phyloP scores from a whole-genome alignment of 179 eudicot species.

The Amaranthus tricolor region DNA sequence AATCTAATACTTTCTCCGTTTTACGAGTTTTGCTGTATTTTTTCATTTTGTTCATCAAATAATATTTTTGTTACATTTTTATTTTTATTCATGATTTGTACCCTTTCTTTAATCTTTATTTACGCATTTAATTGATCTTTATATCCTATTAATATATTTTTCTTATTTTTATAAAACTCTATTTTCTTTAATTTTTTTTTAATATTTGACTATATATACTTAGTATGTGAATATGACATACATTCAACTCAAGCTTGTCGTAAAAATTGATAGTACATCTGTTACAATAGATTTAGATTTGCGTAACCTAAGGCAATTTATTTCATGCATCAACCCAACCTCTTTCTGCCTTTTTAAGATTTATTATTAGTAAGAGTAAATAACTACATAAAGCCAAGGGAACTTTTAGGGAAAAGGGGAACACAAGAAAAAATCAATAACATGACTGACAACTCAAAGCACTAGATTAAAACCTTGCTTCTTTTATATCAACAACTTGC shows the following conservation, averaged over 20 bases:
- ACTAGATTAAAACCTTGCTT: constrained; percentile 21
- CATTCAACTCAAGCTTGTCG: not conserved
- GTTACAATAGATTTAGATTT: not conserved
- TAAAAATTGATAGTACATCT: not conserved
- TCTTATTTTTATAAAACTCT: no score
- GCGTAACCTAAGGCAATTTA: constrained; percentile 10
- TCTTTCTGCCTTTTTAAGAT: not conserved
- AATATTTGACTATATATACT: not conserved
- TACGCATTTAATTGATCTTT: no score
- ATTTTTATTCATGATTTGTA: no score
- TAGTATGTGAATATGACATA: not conserved
- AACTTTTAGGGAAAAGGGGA: constrained; percentile 17
- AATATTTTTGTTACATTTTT: no score
- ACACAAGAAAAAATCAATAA: not conserved
- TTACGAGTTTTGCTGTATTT: no score
- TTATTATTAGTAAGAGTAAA: not conserved
- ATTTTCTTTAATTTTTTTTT: no score
- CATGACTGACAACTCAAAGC: constrained; percentile 35
- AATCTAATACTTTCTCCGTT: no score
- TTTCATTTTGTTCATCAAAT: no score
- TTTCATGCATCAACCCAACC: constrained; percentile 18
- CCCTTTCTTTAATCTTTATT: no score
- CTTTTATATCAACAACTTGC: constrained; percentile 24
- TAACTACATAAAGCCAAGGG: not conserved
- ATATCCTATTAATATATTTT: no score